Base-by-base conservation (phyloP, 352 stramenopile species). In the Globisporangium paroecandrum region DNA sequence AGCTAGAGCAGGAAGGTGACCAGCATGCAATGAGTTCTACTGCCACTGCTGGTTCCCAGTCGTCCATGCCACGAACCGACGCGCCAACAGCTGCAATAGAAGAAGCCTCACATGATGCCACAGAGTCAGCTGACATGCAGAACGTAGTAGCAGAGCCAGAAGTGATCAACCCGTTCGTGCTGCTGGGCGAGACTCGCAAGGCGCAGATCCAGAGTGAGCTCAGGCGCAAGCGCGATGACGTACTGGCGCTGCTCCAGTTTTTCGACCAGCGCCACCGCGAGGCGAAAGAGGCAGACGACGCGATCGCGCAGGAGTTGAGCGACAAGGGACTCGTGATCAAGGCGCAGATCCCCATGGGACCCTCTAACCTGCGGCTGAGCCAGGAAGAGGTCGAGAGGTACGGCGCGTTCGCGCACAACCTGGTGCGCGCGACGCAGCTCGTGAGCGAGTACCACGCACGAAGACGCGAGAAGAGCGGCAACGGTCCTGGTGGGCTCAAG, bases 261-360 rank as follows among this genome's bases (percentile, higher is more conserved):
- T 76, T 94, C 12, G 77, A 87, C 9, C 49, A 55, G n/a, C 72
- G 83, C 10, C 78, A 86, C 15, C 49, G 59, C 8, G 77, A 85
- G 32, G 86, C 86, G 1, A 62, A 74, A 4, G 53, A 69, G 0
- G 66, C 70, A 0, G 86, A 94, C 51, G 73, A 82, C 20, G 66
- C 63, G 27, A 72, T 83, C 18, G 84, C 77, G 1, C 56, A 76
- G 9, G 63, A 85, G n/a, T 62, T 94, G 24, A 79, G 76, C 36
- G 61, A 70, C 0, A 66, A 79, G 24, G 86, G 86, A 20, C 76
- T 94, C n/a, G 79, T 91, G 22, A 60, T 91, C 25, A 90, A 89
- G 51, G 79, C 81, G 12, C 86, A 94, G 64, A 87, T 93, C 59
- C 86, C 86, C 1, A 77, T 94, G 46, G 86, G 84, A 1, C 81